Evolutionary conservation across 148 eudicot genomes (phyloP).

Genomic region (Rhododendron simsii): DNA sequence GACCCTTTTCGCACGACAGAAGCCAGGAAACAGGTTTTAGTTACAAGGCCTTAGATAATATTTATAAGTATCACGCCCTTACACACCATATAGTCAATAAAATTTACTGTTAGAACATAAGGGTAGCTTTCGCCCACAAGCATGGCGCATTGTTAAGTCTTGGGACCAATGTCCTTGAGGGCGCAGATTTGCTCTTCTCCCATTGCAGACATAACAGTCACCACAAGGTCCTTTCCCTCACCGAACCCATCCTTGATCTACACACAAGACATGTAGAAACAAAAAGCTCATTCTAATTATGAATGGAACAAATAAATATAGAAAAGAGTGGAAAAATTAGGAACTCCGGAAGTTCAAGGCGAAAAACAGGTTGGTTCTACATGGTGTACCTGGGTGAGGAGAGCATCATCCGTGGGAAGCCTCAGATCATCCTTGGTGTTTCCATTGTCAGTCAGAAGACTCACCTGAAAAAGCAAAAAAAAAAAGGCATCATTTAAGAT

Average conservation of each 20-base stretch:
- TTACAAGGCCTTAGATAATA: not conserved
- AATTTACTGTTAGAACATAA: not conserved
- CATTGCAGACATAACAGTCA: conserved; percentile 30
- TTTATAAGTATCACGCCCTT: not conserved
- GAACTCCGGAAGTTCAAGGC: not conserved
- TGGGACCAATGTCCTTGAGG: conserved; percentile 27
- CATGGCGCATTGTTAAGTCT: not conserved
- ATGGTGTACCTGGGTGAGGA: conserved; percentile 18
- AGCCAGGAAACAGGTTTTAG: not conserved
- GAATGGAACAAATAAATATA: not conserved
- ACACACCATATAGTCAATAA: conserved; percentile 2
- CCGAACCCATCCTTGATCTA: conserved; percentile 22
- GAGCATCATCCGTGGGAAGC: conserved; percentile 27
- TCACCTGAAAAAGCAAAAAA: conserved; percentile 12
- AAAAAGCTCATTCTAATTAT: not conserved
- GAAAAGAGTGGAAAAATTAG: not conserved
- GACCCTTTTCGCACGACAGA: not conserved
- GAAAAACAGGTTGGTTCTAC: not conserved
- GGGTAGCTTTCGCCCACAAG: not conserved
- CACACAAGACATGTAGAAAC: not conserved
- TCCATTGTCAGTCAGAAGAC: conserved; percentile 25
- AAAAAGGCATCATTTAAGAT: not conserved
- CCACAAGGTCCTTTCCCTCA: conserved; percentile 28
- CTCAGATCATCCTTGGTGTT: conserved; percentile 26
- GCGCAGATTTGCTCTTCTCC: conserved; percentile 32